These are phyloP conservation scores for Fomes fomentarius DNA, from an alignment of 1,284 basidiomycete species.

Conservation along the genomic window DNA sequence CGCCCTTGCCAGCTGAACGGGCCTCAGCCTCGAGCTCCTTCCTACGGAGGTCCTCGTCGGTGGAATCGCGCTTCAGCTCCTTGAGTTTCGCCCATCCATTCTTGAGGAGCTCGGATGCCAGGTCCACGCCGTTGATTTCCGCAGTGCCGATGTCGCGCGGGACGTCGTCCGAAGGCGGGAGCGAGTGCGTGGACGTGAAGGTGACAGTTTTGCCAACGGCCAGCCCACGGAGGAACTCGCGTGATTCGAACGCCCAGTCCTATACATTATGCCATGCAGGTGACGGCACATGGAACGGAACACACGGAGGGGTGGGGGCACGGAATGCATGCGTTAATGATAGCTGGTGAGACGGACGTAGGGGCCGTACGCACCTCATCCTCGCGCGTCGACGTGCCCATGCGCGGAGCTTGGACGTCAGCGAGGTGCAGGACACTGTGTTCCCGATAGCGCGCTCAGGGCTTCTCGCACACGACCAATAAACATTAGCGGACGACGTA, in stretches of 20 bases:
- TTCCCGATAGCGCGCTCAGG: slow-evolving; percentile 9
- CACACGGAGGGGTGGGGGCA: not conserved
- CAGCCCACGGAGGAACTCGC: slow-evolving; percentile 87
- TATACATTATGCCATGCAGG: slow-evolving; percentile 33
- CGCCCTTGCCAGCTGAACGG: slow-evolving; percentile 73
- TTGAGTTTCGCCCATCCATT: slow-evolving; percentile 93
- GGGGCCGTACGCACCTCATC: slow-evolving; percentile 70
- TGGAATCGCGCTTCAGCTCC: slow-evolving; percentile 78
- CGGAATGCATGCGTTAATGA: not conserved
- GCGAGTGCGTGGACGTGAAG: slow-evolving; percentile 76
- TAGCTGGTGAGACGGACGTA: not conserved
- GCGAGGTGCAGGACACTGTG: slow-evolving; percentile 83
- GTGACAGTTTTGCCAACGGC: slow-evolving; percentile 89
- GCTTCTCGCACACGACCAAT: slow-evolving; percentile 15
- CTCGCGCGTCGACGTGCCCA: slow-evolving; percentile 80
- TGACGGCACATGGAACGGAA: not conserved
- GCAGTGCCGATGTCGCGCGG: slow-evolving; percentile 78
- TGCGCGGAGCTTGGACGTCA: slow-evolving; percentile 79
- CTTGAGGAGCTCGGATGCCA: slow-evolving; percentile 79
- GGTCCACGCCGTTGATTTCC: slow-evolving; percentile 71
- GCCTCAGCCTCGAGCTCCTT: slow-evolving; percentile 83
- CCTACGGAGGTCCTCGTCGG: slow-evolving; percentile 78
- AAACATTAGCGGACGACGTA: slow-evolving; percentile 36
- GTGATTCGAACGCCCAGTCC: slow-evolving; percentile 91
- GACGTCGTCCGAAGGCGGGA: slow-evolving; percentile 69